These are phyloP conservation scores for Amanita brunnescens DNA, from an alignment of 768 basidiomycete genomes.

Conservation along the genomic window DNA sequence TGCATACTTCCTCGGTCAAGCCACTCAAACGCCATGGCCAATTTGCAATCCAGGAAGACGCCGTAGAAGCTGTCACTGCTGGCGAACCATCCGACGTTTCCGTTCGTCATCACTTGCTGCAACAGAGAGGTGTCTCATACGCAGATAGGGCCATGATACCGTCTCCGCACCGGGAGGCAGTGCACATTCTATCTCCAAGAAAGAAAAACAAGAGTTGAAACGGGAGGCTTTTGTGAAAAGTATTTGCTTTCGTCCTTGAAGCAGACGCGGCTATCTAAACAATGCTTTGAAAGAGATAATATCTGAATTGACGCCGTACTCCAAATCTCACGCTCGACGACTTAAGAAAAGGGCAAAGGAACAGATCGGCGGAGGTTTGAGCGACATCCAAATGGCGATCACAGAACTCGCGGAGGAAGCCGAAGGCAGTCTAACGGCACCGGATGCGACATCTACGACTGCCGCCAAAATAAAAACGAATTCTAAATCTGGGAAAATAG, in stretches of 20 bases:
- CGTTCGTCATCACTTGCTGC: slow-evolving; percentile 23
- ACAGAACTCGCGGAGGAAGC: slow-evolving; percentile 36
- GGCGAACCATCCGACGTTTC: slow-evolving; percentile 32
- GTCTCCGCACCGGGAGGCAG: slow-evolving; percentile 22
- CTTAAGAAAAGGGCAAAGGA: slow-evolving; percentile 63
- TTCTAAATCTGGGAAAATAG: slow-evolving; percentile 46
- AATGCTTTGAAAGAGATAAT: slow-evolving; percentile 28
- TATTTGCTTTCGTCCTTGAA: slow-evolving; percentile 18
- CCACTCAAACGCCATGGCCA: slow-evolving; percentile 36
- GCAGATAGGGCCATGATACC: slow-evolving; percentile 9
- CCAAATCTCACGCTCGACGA: slow-evolving; percentile 64
- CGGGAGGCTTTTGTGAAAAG: slow-evolving; percentile 64
- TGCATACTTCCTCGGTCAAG: slow-evolving; percentile 45
- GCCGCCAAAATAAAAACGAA: slow-evolving; percentile 13
- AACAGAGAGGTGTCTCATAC: neutral
- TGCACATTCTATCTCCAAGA: slow-evolving; percentile 39
- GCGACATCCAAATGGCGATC: slow-evolving; percentile 46
- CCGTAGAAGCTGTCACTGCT: slow-evolving; percentile 38
- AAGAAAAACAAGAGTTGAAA: slow-evolving; percentile 56
- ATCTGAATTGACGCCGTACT: slow-evolving; percentile 44
- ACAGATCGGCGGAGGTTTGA: slow-evolving; percentile 42
- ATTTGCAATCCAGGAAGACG: slow-evolving; percentile 42
- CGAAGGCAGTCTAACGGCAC: slow-evolving; percentile 12
- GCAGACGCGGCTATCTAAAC: neutral
- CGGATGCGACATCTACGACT: slow-evolving; percentile 10